Evolutionary conservation across 2,329 filamentous ascomycete species (phyloP), one percentile per base, ranked within the genome.

Genomic region (Cladophialophora psammophila): DNA sequence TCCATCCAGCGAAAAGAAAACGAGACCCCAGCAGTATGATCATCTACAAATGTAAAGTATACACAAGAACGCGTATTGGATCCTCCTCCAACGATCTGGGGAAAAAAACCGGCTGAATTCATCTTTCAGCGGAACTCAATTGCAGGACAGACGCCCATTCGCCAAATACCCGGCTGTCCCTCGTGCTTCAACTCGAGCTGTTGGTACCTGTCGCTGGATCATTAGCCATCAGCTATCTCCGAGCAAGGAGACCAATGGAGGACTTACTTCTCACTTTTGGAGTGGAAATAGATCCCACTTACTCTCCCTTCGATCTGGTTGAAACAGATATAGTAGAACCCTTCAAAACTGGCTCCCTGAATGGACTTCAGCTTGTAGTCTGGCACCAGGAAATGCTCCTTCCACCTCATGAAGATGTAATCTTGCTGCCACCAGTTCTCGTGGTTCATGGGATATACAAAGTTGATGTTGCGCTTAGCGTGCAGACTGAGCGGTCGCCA

Each of bases 281-380:
- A 91, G 81, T 99, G 95, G 78, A 97, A 99, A 80, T 99, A 99
- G 66, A 98, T 97, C 18, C 95, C 95, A 75, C 89, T 94, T 48
- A 99, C 91, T 70, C 87, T 90, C 7, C 94, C 95, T 70, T 90
- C 87, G 57, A 93, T 83, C 80, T 98, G 94, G 78, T 98, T 97
- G 82, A 98, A 98, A 81, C 94, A 97, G 72, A 99, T 98, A 76
- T 99, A 99, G 78, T 98, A 99, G 78, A 99, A 99, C 0, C 95
- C 95, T 76, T 99, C 95, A 68, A 98, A 99, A 76, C 94, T 98
- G 7, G 95, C 95, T 18, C 95, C 95, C 38, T 89, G 91, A 69
- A 99, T 97, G 10, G 92, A 96, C 68, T 90, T 87, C 20, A 98
- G 93, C 15, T 92, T 88, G 78, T 99, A 95, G 75, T 99, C 94